Base-by-base conservation (phyloP, 2,329 filamentous ascomycete genomes). In the Phaeosphaeriaceae sp. region DNA sequence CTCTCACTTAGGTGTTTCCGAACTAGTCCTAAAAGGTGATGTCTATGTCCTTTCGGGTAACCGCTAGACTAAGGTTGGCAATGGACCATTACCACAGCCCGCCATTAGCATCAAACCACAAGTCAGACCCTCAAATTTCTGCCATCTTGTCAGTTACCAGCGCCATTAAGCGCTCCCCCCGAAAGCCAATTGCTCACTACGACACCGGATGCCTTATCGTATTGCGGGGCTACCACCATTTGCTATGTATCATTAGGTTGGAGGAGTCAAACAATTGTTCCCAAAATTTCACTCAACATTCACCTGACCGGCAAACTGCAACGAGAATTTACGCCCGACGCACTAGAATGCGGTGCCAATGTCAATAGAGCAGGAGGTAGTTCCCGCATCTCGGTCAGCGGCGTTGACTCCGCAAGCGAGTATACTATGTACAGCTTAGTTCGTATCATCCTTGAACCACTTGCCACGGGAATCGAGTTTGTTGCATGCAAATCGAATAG, bases 391-490 rank as follows among this genome's bases (percentile, higher is more conserved):
- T 32, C 29, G 29, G 29, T 32, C 29, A 32, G 11, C 29, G 29
- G 29, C 29, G n/a, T n/a, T 32, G 29, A 32, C 29, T 32, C 29
- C 29, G 29, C 29, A 32, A 32, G 29, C 29, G 29, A 32, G 29
- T 11, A 32, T 32, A 32, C n/a, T n/a, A n/a, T n/a, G n/a, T n/a
- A n/a, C n/a, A n/a, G n/a, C n/a, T n/a, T n/a, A n/a, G n/a, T n/a
- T n/a, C n/a, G 23, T 26, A 26, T 28, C 12, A 53, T 39, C 56
- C 56, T 43, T 58, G 58, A 42, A 58, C 29, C 50, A 63, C 51
- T 60, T 50, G n/a, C 29, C 45, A 50, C 56, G 49, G 40, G 48
- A 36, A 63, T 63, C 60, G 60, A 46, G 41, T 6, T 16, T 6
- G 6, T 32, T 13, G 26, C 33, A 23, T 26, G 30, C 17, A 15